Conservation (phyloP, 1,284 basidiomycete species). For the Athelia sp. region DNA sequence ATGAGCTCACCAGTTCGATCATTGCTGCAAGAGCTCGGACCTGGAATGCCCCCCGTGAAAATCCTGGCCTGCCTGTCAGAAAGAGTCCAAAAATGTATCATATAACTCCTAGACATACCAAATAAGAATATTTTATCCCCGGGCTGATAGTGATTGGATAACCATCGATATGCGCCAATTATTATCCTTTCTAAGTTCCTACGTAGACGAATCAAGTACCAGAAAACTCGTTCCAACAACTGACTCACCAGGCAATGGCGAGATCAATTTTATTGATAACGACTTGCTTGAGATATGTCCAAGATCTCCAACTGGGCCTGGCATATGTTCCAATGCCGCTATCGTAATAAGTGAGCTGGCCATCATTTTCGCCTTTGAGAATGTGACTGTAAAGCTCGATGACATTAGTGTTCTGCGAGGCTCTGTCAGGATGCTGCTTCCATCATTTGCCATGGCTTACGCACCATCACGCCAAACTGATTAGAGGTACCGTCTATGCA, state of each 20-base stretch:
- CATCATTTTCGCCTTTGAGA: slow-evolving; percentile 8
- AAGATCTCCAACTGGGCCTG: slow-evolving; percentile 13
- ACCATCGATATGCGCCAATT: slow-evolving; percentile 30
- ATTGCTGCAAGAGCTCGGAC: slow-evolving; percentile 31
- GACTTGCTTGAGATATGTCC: slow-evolving; percentile 11
- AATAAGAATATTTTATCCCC: slow-evolving; percentile 30
- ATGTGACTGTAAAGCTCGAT: slow-evolving; percentile 15
- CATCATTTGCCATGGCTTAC: not conserved
- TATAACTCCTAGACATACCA: slow-evolving; percentile 14
- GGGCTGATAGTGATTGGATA: slow-evolving; percentile 25
- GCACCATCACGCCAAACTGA: not conserved
- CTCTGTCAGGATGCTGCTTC: not conserved
- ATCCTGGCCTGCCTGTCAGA: slow-evolving; percentile 19
- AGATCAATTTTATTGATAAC: slow-evolving; percentile 19
- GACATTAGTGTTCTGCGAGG: slow-evolving; percentile 15
- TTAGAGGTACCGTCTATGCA: not conserved
- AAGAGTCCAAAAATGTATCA: not conserved
- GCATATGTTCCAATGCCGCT: slow-evolving; percentile 33
- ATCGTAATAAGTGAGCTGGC: slow-evolving; percentile 25
- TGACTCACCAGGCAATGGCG: slow-evolving; percentile 19
- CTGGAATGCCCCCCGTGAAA: slow-evolving; percentile 35
- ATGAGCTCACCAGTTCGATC: slow-evolving; percentile 22
- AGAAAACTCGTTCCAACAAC: not conserved
- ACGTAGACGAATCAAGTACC: not conserved
- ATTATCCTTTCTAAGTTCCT: slow-evolving; percentile 29